These are phyloP conservation scores for Lotus japonicus DNA, from an alignment of 306 rosid genomes.

Conservation along the genomic window DNA sequence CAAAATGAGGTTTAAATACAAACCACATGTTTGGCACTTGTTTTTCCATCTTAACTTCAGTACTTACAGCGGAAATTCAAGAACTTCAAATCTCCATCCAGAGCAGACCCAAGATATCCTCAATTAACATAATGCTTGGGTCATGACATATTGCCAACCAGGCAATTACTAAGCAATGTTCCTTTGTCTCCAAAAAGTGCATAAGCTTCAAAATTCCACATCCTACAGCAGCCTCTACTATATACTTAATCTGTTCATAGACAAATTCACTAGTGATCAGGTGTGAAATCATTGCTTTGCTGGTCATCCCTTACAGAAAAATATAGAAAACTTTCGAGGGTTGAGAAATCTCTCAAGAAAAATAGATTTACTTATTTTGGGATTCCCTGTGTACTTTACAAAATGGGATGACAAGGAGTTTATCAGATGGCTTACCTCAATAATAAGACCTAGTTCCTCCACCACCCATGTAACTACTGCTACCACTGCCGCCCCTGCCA, in stretches of 20 bases:
- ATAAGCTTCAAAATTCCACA: conserved; percentile 53
- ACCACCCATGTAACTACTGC: conserved; percentile 70
- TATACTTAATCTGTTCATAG: conserved; percentile 63
- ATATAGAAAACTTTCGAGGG: conserved; percentile 31
- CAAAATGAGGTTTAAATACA: conserved; percentile 31
- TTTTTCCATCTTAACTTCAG: conserved; percentile 32
- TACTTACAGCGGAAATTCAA: conserved; percentile 28
- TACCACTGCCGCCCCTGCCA: conserved; percentile 66
- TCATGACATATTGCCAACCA: neutral
- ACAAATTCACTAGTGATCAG: conserved; percentile 68
- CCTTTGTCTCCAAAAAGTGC: conserved; percentile 42
- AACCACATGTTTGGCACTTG: conserved; percentile 34
- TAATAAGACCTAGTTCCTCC: conserved; percentile 86
- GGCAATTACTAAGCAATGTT: conserved; percentile 23
- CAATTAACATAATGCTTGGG: conserved; percentile 26
- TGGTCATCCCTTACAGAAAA: conserved; percentile 37
- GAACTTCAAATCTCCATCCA: conserved; percentile 20
- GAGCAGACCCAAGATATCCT: conserved; percentile 22
- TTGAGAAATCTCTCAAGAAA: conserved; percentile 21
- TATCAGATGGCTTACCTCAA: conserved; percentile 50
- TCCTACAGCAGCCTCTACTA: conserved; percentile 61
- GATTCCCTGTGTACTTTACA: neutral
- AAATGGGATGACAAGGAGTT: neutral
- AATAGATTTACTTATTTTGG: no score
- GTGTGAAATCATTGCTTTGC: conserved; percentile 51